These are phyloP conservation scores for Anthoceros angustus DNA, from an alignment of 225 moss, liverwort and hornwort species.

Conservation along the genomic window DNA sequence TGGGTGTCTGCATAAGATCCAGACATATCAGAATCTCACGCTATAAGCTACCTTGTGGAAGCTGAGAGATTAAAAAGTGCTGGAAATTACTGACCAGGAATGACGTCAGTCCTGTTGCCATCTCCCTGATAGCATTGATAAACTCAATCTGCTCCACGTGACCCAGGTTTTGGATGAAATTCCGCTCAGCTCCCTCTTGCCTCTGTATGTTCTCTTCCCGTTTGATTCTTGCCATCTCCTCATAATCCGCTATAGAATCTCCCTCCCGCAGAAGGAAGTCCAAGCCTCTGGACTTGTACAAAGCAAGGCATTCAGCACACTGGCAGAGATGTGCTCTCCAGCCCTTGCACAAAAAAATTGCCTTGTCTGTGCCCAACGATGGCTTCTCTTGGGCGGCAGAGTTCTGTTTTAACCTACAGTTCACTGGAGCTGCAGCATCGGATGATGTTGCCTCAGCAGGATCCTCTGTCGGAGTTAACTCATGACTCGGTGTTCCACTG, in stretches of 20 bases:
- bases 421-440: conserved; percentile 9
- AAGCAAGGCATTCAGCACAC: conserved; percentile 42
- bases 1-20: conserved; percentile 32
- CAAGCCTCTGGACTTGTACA: conserved; percentile 36
- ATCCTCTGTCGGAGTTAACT: not conserved
- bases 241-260: conserved; percentile 64
- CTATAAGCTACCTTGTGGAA: not conserved
- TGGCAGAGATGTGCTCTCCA: conserved; percentile 64
- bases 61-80: not conserved
- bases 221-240: conserved; percentile 54
- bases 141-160: conserved; percentile 90
- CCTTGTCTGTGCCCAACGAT: conserved; percentile 16
- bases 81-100: conserved; percentile 36
- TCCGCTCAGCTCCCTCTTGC: conserved; percentile 30
- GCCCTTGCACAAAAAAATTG: conserved; percentile 47
- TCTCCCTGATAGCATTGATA: conserved; percentile 54
- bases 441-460: conserved; percentile 2
- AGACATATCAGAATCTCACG: not conserved
- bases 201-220: conserved; percentile 36
- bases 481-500: too few species aligned
- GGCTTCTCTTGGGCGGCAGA: conserved; percentile 10
- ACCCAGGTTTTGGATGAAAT: conserved; percentile 58
- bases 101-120: conserved; percentile 42
- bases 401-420: conserved; percentile 11
- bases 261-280: conserved; percentile 50